Evolutionary conservation across 1,139 yeast species (phyloP), one percentile per base, ranked within the genome.

Genomic region (Geotrichum carabidarum): DNA sequence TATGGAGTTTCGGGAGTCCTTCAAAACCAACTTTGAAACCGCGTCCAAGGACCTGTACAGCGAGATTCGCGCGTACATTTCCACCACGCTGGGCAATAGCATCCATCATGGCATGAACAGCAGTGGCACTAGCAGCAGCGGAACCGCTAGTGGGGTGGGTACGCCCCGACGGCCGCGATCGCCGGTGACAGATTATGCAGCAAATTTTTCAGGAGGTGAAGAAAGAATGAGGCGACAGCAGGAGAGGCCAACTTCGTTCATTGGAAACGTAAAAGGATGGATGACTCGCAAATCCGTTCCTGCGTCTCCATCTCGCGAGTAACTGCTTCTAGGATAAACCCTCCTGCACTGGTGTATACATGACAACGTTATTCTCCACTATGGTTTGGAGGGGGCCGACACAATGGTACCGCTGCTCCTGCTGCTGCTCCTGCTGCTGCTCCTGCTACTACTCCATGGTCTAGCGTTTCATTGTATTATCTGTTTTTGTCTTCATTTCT

Each of bases 1-100:
- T 58, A 81, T 76, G 60, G 96, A 89, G 63, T 91, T 93, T 73
- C 78, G 97, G 63, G 81, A 88, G 67, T 87, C 94, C 80, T 82
- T 84, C 71, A 86, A 82, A 68, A 83, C 86, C 64, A 83, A 82
- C 65, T 72, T 87, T 62, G 87, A 86, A 68, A 82, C 80, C 62
- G 86, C 85, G 8, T 84, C 95, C 14, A 81, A 83, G 65, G 96
- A 89, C 69, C 74, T 89, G 56, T 88, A 89, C 69, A 83, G 86
- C 61, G 95, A 90, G 67, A 82, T 85, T 62, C 73, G 89, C 68
- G 75, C 75, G 67, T 79, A 76, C 73, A 74, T 64, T 42, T 57
- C 65, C 6, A 62, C 58, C 12, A 62, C 62, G 18, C 62, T 63
- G 48, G 60, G 59, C 14, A 46, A 54, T 27, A 52, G 43, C 30